Evolutionary conservation across 306 rosid species (phyloP), one percentile per base, ranked within the genome.

Genomic region (Quercus suber): DNA sequence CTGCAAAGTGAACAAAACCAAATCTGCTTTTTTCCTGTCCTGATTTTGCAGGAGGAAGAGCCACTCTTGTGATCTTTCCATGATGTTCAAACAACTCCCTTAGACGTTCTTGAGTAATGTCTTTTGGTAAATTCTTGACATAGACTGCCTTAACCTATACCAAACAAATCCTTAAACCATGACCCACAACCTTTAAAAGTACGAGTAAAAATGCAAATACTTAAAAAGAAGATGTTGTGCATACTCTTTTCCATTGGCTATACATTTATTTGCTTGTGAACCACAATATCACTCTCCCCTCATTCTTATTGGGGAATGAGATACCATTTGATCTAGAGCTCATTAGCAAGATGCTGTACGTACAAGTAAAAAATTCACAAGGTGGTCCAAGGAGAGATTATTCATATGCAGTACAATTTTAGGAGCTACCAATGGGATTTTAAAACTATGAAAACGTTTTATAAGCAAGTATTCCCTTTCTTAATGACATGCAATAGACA

Each of bases 1-100:
- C 97, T 19, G 79, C 82, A 69, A 88, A 92, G 81, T 92, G 93
- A 61, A 92, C 92, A 86, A 90, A 90, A 83, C 97, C 93, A 86
- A 52, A 89, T 81, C 94, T 90, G 74, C 91, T 89, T 65, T 79
- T 85, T 69, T 90, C 90, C 65, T 86, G 92, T 69, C 92, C 97
- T 6, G 87, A 78, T 83, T 87, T 92, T 11, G 94, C 97, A 60
- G 91, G 88, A 43, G 94, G 97, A 69, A 90, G 51, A 63, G 80
- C 97, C 76, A 88, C 97, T 86, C 88, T 92, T 61, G 91, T 86
- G 84, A 92, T 87, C 79, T 85, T 84, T 68, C 97, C 94, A 75
- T 90, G 94, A 80, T 80, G 92, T 61, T 85, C 88, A 83, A 88
- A 92, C 65, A 87, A 71, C 72, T 61, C 83, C 51, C 51, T 84